Evolutionary conservation across 1,284 basidiomycete species (phyloP), one percentile per base, ranked within the genome.

Genomic region (Polyporus tsugae): DNA sequence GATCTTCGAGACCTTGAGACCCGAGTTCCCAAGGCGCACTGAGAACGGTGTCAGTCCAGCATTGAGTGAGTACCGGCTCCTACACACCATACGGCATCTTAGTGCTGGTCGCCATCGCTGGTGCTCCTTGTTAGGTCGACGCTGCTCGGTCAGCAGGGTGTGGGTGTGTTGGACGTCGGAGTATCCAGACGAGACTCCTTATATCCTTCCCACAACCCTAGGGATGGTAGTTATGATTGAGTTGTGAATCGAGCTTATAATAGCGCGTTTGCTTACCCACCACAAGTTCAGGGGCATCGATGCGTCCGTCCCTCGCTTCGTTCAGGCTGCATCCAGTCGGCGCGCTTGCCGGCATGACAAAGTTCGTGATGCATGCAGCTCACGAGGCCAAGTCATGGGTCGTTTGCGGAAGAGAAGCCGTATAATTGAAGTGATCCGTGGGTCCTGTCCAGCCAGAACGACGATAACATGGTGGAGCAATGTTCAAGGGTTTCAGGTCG

Each of bases 11-110:
- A 83, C 82, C 70, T 85, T 84, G 60, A 86, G 75, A 1, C 84
- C 85, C 6, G 81, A 83, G 63, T 82, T 82, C 22, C 85, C 85
- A 13, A 86, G 79, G 13, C 82, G 78, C 29, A 84, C 83, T 82
- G 62, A 4, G 55, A 38, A 7, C 55, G 17, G 36, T 2, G 55
- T 58, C 17, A 38, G 35, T 17, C 55, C 10, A 22, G 6, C 7
- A 35, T 15, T 19, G 35, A 7, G 33, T 17, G 19, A 9, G 2
- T 13, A 22, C 4, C 9, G 17, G 6, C 19, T 17, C n/a, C 7
- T 19, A 60, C 63, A 6, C 15, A 65, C 63, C 63, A 33, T 65
- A 65, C 1, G 42, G 57, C 63, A 65, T 65, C 58, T 65, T 65
- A 0, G 58, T 33, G 33, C 11, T 60, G n/a, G 46, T 55, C 15